These are phyloP conservation scores for Moesziomyces antarcticus DNA, from an alignment of 1,284 basidiomycete species.

Conservation along the genomic window DNA sequence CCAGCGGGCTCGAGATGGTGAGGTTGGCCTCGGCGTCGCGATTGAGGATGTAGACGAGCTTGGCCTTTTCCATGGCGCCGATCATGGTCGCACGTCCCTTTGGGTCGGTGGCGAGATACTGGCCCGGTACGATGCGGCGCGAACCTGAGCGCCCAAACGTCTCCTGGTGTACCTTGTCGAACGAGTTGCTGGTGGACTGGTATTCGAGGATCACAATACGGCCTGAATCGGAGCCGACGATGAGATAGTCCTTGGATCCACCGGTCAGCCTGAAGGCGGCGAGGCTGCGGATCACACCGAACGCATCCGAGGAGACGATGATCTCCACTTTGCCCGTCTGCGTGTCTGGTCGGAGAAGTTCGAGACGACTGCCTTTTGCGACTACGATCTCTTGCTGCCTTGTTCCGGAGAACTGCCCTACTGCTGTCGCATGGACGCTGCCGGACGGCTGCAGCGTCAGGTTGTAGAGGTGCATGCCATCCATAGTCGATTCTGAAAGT, in stretches of 20 bases:
- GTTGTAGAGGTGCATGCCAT: conserved; percentile 66
- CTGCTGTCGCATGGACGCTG: conserved; percentile 59
- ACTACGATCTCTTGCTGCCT: conserved; percentile 65
- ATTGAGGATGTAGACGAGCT: conserved; percentile 67
- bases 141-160: conserved; percentile 66
- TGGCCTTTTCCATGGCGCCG: conserved; percentile 64
- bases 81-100: conserved; percentile 66
- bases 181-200: conserved; percentile 50
- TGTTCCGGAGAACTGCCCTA: conserved; percentile 65
- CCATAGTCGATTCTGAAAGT: conserved; percentile 7
- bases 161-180: conserved; percentile 63
- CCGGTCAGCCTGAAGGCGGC: conserved; percentile 62
- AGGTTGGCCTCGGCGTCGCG: conserved; percentile 65
- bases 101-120: conserved; percentile 66
- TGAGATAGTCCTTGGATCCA: conserved; percentile 62
- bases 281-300: conserved; percentile 63
- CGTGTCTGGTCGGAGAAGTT: conserved; percentile 62
- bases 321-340: conserved; percentile 52
- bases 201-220: conserved; percentile 65
- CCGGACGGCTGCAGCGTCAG: conserved; percentile 61
- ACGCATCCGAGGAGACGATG: conserved; percentile 56
- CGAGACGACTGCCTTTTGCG: conserved; percentile 56
- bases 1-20: conserved; percentile 66
- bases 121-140: conserved; percentile 64
- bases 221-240: conserved; percentile 66